Base-by-base conservation (phyloP, 192 early-diverging fungal genomes). In the Neocallimastix lanati region DNA sequence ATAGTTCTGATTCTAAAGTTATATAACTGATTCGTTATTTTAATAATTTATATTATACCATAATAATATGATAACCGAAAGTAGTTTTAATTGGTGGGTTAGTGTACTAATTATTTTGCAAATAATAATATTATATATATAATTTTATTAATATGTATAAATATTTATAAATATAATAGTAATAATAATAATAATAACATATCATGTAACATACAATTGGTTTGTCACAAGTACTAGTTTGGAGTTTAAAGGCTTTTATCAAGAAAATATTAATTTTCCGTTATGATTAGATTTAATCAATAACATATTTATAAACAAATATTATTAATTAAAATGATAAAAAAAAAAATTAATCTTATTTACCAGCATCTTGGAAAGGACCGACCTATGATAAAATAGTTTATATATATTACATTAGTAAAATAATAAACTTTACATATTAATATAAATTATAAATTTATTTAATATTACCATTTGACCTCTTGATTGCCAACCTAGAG, bases 401-500 rank as follows among this genome's bases (percentile, higher is more conserved):
- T 50, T 21, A 50, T 21, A 67, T 33, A 33, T 33, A 33, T 33
- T 33, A n/a, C n/a, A n/a, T 33, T 33, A 33, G 3, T 33, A 33
- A 33, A 6, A 33, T 33, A 33, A 33, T 33, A 33, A 33, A 33
- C 11, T 33, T 6, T 6, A 33, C 11, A 33, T 33, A 33, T 33
- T 33, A 33, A 33, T 33, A 33, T 33, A n/a, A 67, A 25, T 67
- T n/a, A 67, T 21, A 50, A 21, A 21, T 50, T 0, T 21, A 21
- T 50, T 21, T 50, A 4, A 21, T 67, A 9, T 67, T 67, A 93
- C 92, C 90, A 90, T 90, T 29, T 87, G 86, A 40, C 92, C 93
- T 50, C 94, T 87, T 13, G 79, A 84, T 91, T 91, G 91, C 90
- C 92, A 90, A 25, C 94, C 94, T n/a, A 96, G 84, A 18, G 85